phyloP scores from a whole-genome alignment of 495 filamentous ascomycete genomes.

The Chaetomium cochliodes region DNA sequence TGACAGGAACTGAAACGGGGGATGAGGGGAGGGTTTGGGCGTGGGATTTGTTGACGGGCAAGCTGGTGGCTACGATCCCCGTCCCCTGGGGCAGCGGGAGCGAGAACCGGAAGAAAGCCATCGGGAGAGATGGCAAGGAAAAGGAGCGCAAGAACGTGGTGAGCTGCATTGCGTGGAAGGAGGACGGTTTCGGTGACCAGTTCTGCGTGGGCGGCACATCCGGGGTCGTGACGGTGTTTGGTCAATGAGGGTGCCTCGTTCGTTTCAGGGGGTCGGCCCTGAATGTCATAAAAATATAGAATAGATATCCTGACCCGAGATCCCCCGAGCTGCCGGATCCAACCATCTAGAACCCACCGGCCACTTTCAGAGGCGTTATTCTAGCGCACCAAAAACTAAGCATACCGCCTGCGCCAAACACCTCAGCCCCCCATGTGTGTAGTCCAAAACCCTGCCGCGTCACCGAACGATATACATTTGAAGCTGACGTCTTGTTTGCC shows the following conservation, averaged over 20 bases:
- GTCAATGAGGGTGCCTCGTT: conserved; percentile 32
- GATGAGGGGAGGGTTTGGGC: conserved; percentile 69
- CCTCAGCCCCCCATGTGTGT: conserved; percentile 13
- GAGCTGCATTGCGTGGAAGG: conserved; percentile 70
- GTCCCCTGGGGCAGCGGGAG: conserved; percentile 61
- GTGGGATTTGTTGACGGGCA: conserved; percentile 85
- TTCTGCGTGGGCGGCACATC: conserved; percentile 56
- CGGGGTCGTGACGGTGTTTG: conserved; percentile 56
- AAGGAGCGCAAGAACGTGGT: conserved; percentile 54
- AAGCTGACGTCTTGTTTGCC: not conserved
- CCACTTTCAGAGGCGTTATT: not conserved
- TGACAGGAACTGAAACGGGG: conserved; percentile 38
- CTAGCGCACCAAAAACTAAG: conserved; percentile 3
- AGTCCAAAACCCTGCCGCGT: conserved; percentile 19
- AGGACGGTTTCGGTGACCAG: conserved; percentile 59
- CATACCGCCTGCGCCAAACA: conserved; percentile 24
- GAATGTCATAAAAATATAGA: not conserved
- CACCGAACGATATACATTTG: conserved; percentile 10
- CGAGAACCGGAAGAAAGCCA: conserved; percentile 44
- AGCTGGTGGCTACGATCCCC: conserved; percentile 58
- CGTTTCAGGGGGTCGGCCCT: not conserved
- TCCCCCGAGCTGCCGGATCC: not conserved
- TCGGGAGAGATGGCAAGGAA: conserved; percentile 52
- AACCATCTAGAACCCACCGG: not conserved
- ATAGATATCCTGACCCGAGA: conserved; percentile 1